These are phyloP conservation scores for Fusarium avenaceum DNA, from an alignment of 2,329 filamentous ascomycete genomes.

Conservation along the genomic window DNA sequence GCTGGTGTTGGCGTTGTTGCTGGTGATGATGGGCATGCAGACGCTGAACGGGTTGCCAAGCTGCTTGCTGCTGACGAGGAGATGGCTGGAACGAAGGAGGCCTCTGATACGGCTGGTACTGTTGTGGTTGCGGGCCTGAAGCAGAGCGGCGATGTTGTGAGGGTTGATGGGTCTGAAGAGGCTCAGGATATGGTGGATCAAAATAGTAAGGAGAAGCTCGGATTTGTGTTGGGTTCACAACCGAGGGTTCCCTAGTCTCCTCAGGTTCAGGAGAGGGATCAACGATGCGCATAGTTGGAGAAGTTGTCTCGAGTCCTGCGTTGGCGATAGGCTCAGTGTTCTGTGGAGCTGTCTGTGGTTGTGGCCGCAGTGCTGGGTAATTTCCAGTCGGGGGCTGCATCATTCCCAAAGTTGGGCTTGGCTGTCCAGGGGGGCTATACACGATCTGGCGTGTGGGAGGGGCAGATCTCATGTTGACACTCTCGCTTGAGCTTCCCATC, in stretches of 20 bases:
- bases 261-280: slow-evolving; percentile 53
- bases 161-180: slow-evolving; percentile 33
- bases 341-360: slow-evolving; percentile 14
- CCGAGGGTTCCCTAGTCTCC: slow-evolving; percentile 37
- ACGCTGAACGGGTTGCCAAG: slow-evolving; percentile 28
- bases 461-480: slow-evolving; percentile 40
- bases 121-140: slow-evolving; percentile 27
- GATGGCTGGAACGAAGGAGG: slow-evolving; percentile 37
- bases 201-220: slow-evolving; percentile 44
- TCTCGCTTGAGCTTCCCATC: slow-evolving; percentile 11
- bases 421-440: slow-evolving; percentile 56
- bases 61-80: slow-evolving; percentile 34
- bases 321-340: slow-evolving; percentile 35
- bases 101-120: slow-evolving; percentile 37
- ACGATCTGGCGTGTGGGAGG: slow-evolving; percentile 53
- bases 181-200: slow-evolving; percentile 44
- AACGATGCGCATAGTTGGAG: slow-evolving; percentile 56
- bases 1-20: slow-evolving; percentile 38
- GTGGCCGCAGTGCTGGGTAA: neutral
- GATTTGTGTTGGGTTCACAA: slow-evolving; percentile 17
- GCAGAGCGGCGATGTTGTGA: slow-evolving; percentile 37
- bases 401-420: slow-evolving; percentile 59
- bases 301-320: slow-evolving; percentile 45
- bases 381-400: slow-evolving; percentile 42
- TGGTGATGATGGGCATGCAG: slow-evolving; percentile 40